Evolutionary conservation across 805 yeast genomes (phyloP), one percentile per base, ranked within the genome.

Genomic region (Myxozyma monticola): DNA sequence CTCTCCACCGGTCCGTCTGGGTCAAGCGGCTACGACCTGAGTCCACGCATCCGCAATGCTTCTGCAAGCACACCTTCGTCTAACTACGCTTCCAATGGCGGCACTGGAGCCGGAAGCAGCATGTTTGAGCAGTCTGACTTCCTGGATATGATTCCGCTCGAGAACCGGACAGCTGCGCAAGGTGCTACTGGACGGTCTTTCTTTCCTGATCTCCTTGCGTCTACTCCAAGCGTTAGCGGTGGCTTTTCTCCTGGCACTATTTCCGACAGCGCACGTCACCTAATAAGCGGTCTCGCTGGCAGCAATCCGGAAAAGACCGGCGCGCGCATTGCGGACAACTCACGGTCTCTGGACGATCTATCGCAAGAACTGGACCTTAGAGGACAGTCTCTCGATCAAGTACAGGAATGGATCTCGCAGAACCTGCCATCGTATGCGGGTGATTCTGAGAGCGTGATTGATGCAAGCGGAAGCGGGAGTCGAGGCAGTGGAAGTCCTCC

Each of bases 361-460:
- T 45, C 61, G 17, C 43, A 49, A 14, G 56, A 61, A 24, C 47
- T 66, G 15, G 66, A 60, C 8, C 37, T 59, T 28, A 68, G 65
- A 37, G 66, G 63, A 22, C 46, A 56, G 34, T 54, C 63, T 1
- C 58, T 66, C 14, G 63, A 63, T 43, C 63, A 62, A 39, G 64
- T 66, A 5, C 66, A 66, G 49, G 66, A 66, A 33, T 64, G 67
- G 67, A 55, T 66, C 26, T 42, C 54, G 12, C 43, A 31, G 21
- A 50, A 54, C 24, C 15, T 53, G 12, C 40, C 46, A 6, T 10
- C 36, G 1, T 49, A 45, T 37, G 29, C 37, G 26, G 12, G 18
- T 12, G 15, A 15, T 24, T 7, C 21, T 8, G 25, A 7, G 26
- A 18, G 21, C 12, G 9, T 14, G 31, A 28, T 28, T 10, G 14